Conservation (phyloP, 2,329 filamentous ascomycete genomes). For the Diaporthe batatas region DNA sequence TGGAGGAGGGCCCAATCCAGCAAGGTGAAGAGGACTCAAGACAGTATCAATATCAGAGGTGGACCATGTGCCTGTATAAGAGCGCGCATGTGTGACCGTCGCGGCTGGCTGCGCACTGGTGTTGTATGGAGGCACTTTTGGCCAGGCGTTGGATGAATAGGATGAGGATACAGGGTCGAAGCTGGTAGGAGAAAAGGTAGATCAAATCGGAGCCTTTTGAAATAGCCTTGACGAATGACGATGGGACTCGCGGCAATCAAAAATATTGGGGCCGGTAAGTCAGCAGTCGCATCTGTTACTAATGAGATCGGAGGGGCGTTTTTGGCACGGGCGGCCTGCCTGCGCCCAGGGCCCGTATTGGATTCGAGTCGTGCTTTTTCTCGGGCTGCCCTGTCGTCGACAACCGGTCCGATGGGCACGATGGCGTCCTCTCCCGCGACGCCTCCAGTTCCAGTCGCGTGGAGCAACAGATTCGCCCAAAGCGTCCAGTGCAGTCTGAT, state of each 20-base stretch:
- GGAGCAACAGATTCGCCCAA: not conserved
- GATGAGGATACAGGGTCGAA: slow-evolving; percentile 30
- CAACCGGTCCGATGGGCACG: slow-evolving; percentile 22
- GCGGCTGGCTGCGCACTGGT: not conserved
- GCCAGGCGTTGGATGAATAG: slow-evolving; percentile 14
- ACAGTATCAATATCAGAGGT: not conserved
- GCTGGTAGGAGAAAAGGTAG: slow-evolving; percentile 22
- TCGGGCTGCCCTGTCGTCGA: slow-evolving; percentile 20
- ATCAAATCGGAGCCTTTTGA: slow-evolving; percentile 30
- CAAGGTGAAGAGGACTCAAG: slow-evolving; percentile 3
- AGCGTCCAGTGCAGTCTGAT: slow-evolving; percentile 3
- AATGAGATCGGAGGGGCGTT: slow-evolving; percentile 19
- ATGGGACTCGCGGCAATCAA: slow-evolving; percentile 31
- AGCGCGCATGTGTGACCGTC: not conserved
- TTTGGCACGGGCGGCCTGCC: slow-evolving; percentile 23
- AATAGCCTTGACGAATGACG: slow-evolving; percentile 19
- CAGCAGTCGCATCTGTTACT: slow-evolving; percentile 33
- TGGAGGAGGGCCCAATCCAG: slow-evolving; percentile 25
- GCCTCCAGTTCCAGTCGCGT: slow-evolving; percentile 10
- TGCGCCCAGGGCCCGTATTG: slow-evolving; percentile 22
- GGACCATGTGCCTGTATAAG: not conserved
- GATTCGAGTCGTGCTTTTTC: slow-evolving; percentile 28
- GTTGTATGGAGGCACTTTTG: slow-evolving; percentile 6
- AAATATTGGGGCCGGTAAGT: slow-evolving; percentile 32
- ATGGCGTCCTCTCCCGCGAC: slow-evolving; percentile 15